These are phyloP conservation scores for Apiospora phragmitis DNA, from an alignment of 2,329 filamentous ascomycete species.

Conservation along the genomic window DNA sequence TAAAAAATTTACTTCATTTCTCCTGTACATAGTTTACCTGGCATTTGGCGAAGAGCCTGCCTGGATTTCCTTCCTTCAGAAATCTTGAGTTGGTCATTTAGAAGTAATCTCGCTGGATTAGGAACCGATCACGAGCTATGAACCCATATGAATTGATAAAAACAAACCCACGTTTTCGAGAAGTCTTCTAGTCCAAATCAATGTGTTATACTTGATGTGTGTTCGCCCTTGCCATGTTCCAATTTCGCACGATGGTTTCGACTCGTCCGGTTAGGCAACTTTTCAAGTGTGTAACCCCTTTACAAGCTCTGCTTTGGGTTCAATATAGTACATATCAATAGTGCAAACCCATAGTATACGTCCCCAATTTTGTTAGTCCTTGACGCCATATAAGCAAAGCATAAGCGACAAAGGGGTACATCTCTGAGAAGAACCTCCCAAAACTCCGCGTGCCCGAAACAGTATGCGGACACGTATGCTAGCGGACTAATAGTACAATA, in stretches of 20 bases:
- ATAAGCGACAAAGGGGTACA: not conserved
- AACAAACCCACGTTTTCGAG: not conserved
- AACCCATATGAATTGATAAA: conserved; percentile 4
- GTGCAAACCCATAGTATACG: not conserved
- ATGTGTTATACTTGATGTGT: not conserved
- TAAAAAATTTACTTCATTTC: conserved; percentile 18
- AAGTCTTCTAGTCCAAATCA: not conserved
- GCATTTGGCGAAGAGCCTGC: not conserved
- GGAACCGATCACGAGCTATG: conserved; percentile 6
- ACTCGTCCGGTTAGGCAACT: too few species aligned
- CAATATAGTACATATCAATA: too few species aligned
- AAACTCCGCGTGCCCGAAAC: not conserved
- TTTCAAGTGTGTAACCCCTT: too few species aligned
- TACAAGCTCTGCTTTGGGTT: too few species aligned
- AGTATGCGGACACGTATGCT: not conserved
- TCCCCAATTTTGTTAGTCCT: not conserved
- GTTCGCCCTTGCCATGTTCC: too few species aligned
- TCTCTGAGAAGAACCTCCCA: not conserved
- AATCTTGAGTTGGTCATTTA: conserved; percentile 9
- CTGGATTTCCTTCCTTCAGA: conserved; percentile 5
- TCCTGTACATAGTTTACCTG: conserved; percentile 20
- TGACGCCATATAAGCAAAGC: not conserved
- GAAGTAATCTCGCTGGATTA: conserved; percentile 1
- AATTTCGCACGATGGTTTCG: too few species aligned
- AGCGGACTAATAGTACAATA: not conserved